Conservation (phyloP, 164 flowering plant genomes). For the Tinospora cordifolia region DNA sequence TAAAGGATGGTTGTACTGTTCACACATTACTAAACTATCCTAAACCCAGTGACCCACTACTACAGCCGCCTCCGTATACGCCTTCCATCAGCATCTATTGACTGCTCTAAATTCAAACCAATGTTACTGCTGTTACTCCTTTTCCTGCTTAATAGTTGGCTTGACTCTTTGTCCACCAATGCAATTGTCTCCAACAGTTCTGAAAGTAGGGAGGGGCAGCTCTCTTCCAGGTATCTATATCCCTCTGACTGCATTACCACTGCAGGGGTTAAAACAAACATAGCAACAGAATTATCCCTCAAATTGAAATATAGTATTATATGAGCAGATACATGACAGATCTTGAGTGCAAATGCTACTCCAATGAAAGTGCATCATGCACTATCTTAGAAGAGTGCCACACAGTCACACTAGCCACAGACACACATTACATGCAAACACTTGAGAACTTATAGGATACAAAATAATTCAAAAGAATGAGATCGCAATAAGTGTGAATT, state of each 20-base stretch:
- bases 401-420: too few relatives aligned
- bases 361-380: too few relatives aligned
- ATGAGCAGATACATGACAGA: background rate
- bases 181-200: conserved; percentile 67
- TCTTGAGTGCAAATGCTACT: too few relatives aligned
- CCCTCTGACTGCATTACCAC: conserved; percentile 83
- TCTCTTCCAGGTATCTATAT: conserved; percentile 57
- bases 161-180: conserved; percentile 46
- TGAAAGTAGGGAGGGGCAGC: conserved; percentile 52
- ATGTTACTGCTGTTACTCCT: conserved; percentile 52
- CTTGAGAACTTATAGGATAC: background rate
- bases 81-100: conserved; percentile 43
- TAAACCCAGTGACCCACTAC: background rate
- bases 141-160: conserved; percentile 33
- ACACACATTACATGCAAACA: too few relatives aligned
- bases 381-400: too few relatives aligned
- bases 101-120: conserved; percentile 37
- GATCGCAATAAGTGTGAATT: too few relatives aligned
- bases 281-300: background rate
- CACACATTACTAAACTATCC: background rate
- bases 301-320: background rate
- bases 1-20: background rate
- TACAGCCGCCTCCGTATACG: conserved; percentile 54
- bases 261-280: conserved; percentile 16
- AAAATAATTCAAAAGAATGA: background rate